These are phyloP conservation scores for Ambrosia hybrid DNA, from an alignment of 140 eudicot species.

Conservation along the genomic window DNA sequence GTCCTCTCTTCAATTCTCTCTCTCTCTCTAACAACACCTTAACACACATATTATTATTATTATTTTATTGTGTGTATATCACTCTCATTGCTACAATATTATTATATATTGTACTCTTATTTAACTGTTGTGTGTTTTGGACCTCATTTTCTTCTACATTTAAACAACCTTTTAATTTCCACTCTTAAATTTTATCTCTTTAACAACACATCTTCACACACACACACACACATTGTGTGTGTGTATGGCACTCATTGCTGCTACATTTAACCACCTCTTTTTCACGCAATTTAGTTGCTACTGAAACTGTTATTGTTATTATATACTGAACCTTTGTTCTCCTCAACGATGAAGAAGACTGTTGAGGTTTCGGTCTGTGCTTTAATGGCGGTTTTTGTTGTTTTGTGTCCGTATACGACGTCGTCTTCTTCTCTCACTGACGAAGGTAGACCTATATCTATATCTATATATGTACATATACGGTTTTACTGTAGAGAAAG, in stretches of 20 bases:
- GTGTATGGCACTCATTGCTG: slow-evolving; percentile 4
- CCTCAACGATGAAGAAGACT: neutral
- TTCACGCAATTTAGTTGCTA: too few relatives aligned
- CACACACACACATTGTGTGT: slow-evolving; percentile 18
- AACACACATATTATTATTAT: neutral
- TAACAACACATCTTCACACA: neutral
- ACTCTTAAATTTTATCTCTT: too few relatives aligned
- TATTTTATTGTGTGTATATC: too few relatives aligned
- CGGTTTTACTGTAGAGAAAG: slow-evolving; percentile 25
- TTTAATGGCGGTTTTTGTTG: slow-evolving; percentile 31
- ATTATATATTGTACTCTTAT: too few relatives aligned
- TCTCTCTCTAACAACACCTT: slow-evolving; percentile 4
- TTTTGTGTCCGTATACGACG: slow-evolving; percentile 32
- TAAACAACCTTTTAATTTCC: too few relatives aligned
- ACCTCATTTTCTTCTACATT: too few relatives aligned
- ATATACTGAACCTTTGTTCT: neutral
- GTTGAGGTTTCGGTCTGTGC: too few relatives aligned
- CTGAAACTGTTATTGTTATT: too few relatives aligned
- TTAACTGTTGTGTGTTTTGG: too few relatives aligned
- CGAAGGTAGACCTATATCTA: slow-evolving; percentile 42
- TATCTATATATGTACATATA: too few relatives aligned
- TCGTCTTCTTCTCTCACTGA: slow-evolving; percentile 31
- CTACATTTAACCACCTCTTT: neutral
- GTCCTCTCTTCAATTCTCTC: slow-evolving; percentile 34
- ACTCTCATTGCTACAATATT: too few relatives aligned